Evolutionary conservation across 148 eudicot genomes (phyloP), one percentile per base, ranked within the genome.

Genomic region (Amaranthus cruentus): DNA sequence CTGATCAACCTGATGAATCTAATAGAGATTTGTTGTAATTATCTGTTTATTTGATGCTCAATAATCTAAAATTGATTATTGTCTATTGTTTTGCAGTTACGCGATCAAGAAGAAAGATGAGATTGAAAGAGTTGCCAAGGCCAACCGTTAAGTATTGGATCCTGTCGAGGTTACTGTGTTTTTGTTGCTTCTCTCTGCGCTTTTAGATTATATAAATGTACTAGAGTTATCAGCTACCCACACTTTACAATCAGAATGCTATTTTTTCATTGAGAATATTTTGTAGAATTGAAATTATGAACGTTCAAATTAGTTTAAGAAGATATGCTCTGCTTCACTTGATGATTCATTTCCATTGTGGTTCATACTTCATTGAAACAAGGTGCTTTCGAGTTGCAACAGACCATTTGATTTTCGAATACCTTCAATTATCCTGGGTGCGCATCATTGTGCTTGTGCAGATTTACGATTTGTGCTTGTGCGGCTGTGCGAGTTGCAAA

Each of bases 21-120:
- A 0, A 28, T 28, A 28, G 38, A 28, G 1, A 6, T 9, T 42
- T 6, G 6, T 10, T 38, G 12, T 42, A 0, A 13, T 62, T 28
- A 28, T 42, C 14, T 28, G 5, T 38, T 12, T 44, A 38, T 15
- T 59, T 8, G 0, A 7, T 18, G 47, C 52, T 21, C 69, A 47
- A 28, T 21, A 6, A 12, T 46, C 62, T 64, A 49, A n/a, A n/a
- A 12, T 6, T 61, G 10, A 18, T 42, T 49, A 21, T 46, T 2
- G 4, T 43, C 4, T 4, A 28, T 49, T 48, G 14, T 69, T 42
- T 60, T 79, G 43, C 71, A 79, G 82, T 10, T 79, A 79, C 21
- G 82, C 82, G 13, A 79, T 79, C 75, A 79, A 79, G 82, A 79
- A 79, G 82, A 79, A 79, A 55, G 82, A 79, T 50, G 82, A 79